Percentiles rank a stretch among this genome's conserved stretches.
Evolutionary conservation across 2,329 filamentous ascomycete genomes (phyloP).

Genomic region (Venturia oleaginea): DNA sequence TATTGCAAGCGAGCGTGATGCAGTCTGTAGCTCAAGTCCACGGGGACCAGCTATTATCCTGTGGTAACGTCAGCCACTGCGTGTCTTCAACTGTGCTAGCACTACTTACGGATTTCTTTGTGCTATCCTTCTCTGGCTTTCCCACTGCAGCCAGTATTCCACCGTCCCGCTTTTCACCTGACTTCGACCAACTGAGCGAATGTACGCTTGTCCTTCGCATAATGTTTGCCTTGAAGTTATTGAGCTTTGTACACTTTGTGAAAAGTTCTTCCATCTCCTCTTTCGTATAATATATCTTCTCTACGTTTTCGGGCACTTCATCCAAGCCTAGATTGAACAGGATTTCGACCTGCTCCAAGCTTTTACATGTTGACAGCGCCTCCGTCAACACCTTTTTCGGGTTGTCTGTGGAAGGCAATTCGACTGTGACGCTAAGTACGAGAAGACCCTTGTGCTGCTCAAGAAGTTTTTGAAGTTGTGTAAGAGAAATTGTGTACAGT

Average conservation of each 20-base stretch:
- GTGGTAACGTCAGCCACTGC: neutral
- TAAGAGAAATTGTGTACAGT: slow-evolving; percentile 31
- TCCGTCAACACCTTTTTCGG: slow-evolving; percentile 28
- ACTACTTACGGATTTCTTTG: neutral
- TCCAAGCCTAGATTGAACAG: slow-evolving; percentile 26
- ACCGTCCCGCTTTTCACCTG: neutral
- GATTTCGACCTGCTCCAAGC: slow-evolving; percentile 32
- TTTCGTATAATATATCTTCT: slow-evolving; percentile 15
- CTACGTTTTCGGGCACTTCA: slow-evolving; percentile 22
- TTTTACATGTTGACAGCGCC: slow-evolving; percentile 22
- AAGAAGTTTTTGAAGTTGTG: slow-evolving; percentile 28
- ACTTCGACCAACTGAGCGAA: neutral
- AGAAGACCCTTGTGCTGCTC: slow-evolving; percentile 29
- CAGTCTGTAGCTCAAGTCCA: neutral
- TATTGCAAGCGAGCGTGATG: neutral
- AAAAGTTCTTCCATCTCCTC: slow-evolving; percentile 27
- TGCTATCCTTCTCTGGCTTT: neutral
- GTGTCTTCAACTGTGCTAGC: neutral
- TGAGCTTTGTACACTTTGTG: slow-evolving; percentile 26
- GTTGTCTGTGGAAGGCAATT: slow-evolving; percentile 27
- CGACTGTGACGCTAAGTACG: slow-evolving; percentile 30
- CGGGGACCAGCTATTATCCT: neutral
- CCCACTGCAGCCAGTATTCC: neutral
- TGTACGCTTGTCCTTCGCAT: neutral
- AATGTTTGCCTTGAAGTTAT: slow-evolving; percentile 28